Base-by-base conservation (phyloP, 495 filamentous ascomycete species). In the Acidomyces sp. region DNA sequence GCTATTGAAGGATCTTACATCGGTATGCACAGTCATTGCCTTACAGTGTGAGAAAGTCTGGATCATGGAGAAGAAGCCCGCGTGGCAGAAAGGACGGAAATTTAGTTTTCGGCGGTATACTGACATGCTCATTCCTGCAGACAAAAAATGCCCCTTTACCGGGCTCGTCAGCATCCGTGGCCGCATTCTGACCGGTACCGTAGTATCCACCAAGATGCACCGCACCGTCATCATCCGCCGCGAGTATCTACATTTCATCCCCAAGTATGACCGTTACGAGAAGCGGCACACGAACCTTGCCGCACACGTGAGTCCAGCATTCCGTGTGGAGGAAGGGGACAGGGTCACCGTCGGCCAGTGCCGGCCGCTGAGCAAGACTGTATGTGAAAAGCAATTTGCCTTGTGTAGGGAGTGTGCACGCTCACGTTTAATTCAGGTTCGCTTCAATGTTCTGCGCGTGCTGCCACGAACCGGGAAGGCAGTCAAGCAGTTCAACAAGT, bases 71-170 rank as follows among this genome's bases (percentile, higher is more conserved):
- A n/a, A n/a, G n/a, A n/a, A n/a, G n/a, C n/a, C n/a, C n/a, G n/a
- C n/a, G n/a, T n/a, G n/a, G n/a, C n/a, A n/a, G n/a, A n/a, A n/a
- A n/a, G n/a, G n/a, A n/a, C n/a, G n/a, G n/a, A n/a, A n/a, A n/a
- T n/a, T n/a, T n/a, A n/a, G n/a, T n/a, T n/a, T n/a, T n/a, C n/a
- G n/a, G 23, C 2, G 9, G 18, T 34, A 30, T 22, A 21, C 46
- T 49, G 36, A 49, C 45, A 30, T 20, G 29, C 27, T 38, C 37
- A 33, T 39, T n/a, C 23, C 29, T 19, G 60, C 64, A 94, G 90
- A 99, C 78, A 95, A 99, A 80, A 99, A 99, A 75, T 99, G 90
- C 78, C 90, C 90, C 55, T 99, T 96, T 78, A 93, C 85, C 52
- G 92, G 92, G 62, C 70, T 83, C 61, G 86, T 96, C 58, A 93